A percentile compares a stretch with the other conserved stretches of the same genome.
Conservation (phyloP, 2,329 filamentous ascomycete species). For the Sporothrix inflata region DNA sequence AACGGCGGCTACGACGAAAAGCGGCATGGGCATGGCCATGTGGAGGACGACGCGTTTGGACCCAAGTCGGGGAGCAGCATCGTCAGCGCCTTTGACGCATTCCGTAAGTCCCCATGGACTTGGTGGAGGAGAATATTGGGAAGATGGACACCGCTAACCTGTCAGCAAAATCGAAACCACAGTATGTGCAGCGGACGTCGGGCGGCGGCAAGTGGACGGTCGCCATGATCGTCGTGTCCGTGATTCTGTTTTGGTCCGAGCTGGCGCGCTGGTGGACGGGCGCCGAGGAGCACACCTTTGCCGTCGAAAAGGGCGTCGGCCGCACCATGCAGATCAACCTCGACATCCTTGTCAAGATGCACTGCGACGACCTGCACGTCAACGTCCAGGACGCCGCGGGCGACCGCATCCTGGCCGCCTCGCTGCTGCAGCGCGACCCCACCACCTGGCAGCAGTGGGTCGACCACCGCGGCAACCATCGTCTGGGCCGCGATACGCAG, state of each 20-base stretch:
- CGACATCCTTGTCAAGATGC: slow-evolving; percentile 89
- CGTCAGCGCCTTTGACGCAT: slow-evolving; percentile 92
- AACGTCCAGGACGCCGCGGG: slow-evolving; percentile 96
- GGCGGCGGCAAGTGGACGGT: slow-evolving; percentile 95
- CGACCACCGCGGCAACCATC: slow-evolving; percentile 67
- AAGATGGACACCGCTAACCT: slow-evolving; percentile 20
- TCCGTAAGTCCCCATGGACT: too few relatives aligned
- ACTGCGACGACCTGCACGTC: slow-evolving; percentile 84
- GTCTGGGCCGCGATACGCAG: slow-evolving; percentile 58
- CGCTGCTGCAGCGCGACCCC: slow-evolving; percentile 71
- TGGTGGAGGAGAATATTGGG: too few relatives aligned
- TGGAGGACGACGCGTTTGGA: slow-evolving; percentile 80
- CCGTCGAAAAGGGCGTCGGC: slow-evolving; percentile 87
- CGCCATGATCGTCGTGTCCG: slow-evolving; percentile 73
- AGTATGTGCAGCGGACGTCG: slow-evolving; percentile 82
- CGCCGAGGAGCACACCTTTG: slow-evolving; percentile 83
- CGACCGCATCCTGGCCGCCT: slow-evolving; percentile 83
- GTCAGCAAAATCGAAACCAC: slow-evolving; percentile 90
- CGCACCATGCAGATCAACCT: slow-evolving; percentile 92
- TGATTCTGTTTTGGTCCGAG: slow-evolving; percentile 77
- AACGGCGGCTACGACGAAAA: slow-evolving; percentile 73
- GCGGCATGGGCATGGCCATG: slow-evolving; percentile 34
- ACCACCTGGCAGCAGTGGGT: slow-evolving; percentile 86
- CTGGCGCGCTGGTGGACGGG: slow-evolving; percentile 82
- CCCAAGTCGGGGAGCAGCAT: slow-evolving; percentile 63